phyloP scores from a whole-genome alignment of 2,329 filamentous ascomycete species.

The Monilinia laxa region DNA sequence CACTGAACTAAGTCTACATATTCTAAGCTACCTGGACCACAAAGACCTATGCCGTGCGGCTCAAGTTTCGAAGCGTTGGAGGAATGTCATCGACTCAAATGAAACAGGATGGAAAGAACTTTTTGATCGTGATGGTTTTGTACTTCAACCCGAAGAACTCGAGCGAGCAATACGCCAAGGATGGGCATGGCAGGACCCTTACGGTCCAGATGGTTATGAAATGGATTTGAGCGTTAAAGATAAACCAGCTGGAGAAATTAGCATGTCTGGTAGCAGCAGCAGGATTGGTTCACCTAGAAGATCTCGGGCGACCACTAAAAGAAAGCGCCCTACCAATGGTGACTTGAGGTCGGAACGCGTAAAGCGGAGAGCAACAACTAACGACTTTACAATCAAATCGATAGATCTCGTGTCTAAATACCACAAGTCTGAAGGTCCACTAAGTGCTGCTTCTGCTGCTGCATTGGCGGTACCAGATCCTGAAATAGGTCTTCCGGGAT shows the following conservation, averaged over 20 bases:
- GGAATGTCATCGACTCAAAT: constrained; percentile 84
- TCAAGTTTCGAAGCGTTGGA: constrained; percentile 93
- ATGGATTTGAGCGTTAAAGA: constrained; percentile 66
- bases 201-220: constrained; percentile 72
- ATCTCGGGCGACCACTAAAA: constrained; percentile 37
- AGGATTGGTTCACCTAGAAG: constrained; percentile 27
- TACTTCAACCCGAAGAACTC: constrained; percentile 76
- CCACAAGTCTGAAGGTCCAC: constrained; percentile 70
- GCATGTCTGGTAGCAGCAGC: constrained; percentile 24
- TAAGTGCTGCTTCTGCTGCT: constrained; percentile 84
- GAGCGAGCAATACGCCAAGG: constrained; percentile 84
- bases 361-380: constrained; percentile 38
- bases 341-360: constrained; percentile 32
- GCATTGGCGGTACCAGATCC: constrained; percentile 78
- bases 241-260: constrained; percentile 50
- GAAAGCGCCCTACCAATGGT: constrained; percentile 35
- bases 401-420: constrained; percentile 32
- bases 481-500: constrained; percentile 70
- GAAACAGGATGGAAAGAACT: constrained; percentile 95
- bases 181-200: constrained; percentile 96
- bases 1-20: constrained; percentile 80
- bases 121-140: constrained; percentile 80
- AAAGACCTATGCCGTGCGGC: constrained; percentile 85
- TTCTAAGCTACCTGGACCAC: constrained; percentile 82
- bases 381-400: constrained; percentile 36